These are phyloP conservation scores for Verruconis gallopava DNA, from an alignment of 2,329 filamentous ascomycete genomes.

Conservation along the genomic window DNA sequence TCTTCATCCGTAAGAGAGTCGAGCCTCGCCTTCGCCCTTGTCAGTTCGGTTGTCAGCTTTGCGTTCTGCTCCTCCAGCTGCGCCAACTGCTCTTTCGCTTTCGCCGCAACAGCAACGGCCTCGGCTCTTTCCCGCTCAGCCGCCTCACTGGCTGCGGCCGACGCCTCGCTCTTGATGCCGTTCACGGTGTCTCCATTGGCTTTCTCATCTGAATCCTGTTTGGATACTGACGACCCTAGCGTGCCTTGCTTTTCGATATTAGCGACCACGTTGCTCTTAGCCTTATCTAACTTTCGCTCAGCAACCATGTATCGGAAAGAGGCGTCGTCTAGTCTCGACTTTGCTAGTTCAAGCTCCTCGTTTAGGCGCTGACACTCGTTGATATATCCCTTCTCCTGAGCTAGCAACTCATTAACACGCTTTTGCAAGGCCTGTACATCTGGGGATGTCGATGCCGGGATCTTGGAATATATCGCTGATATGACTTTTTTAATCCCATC, in stretches of 20 bases:
- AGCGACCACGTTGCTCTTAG: constrained; percentile 77
- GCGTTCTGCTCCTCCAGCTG: constrained; percentile 65
- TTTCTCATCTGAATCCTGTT: constrained; percentile 5
- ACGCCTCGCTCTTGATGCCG: constrained; percentile 41
- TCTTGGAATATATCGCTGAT: constrained; percentile 48
- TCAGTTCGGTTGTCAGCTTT: constrained; percentile 65
- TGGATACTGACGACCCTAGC: neutral
- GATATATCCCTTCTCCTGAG: constrained; percentile 69
- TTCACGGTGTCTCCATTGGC: constrained; percentile 23
- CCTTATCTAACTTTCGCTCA: constrained; percentile 84
- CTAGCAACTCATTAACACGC: constrained; percentile 61
- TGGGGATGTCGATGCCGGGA: constrained; percentile 39
- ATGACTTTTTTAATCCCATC: constrained; percentile 65
- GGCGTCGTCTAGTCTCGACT: constrained; percentile 75
- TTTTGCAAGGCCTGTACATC: constrained; percentile 61
- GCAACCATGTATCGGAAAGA: constrained; percentile 88
- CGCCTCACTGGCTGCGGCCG: constrained; percentile 47
- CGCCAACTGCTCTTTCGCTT: constrained; percentile 81
- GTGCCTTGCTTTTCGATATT: constrained; percentile 41
- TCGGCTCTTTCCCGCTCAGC: constrained; percentile 67
- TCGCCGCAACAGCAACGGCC: constrained; percentile 59
- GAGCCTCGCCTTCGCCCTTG: constrained; percentile 52
- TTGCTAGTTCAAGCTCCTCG: constrained; percentile 70
- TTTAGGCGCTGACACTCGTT: constrained; percentile 63
- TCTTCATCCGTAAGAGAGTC: constrained; percentile 72